Conservation (phyloP, 345 rosid genomes). For the Eucalyptus decipiens region DNA sequence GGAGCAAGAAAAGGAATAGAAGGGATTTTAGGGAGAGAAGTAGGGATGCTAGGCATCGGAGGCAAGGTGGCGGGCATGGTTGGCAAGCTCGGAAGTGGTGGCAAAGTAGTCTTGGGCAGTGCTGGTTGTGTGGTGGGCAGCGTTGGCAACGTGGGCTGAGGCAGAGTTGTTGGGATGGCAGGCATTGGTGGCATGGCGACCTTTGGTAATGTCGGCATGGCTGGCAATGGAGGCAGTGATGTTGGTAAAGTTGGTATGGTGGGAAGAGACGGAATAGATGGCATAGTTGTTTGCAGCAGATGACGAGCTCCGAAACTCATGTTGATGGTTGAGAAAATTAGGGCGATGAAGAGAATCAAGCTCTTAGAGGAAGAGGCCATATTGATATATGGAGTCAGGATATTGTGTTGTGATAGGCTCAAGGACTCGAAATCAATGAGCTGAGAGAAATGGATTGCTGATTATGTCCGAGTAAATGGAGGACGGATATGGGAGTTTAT, state of each 20-base stretch:
- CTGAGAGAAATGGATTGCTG: not conserved
- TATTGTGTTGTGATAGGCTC: not conserved
- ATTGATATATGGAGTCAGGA: not conserved
- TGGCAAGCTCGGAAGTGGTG: not conserved
- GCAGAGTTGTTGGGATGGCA: not conserved
- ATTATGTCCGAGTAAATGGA: not conserved
- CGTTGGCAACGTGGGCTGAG: not conserved
- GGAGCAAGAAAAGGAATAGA: not conserved
- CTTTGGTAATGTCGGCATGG: not conserved
- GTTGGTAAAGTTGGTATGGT: not conserved
- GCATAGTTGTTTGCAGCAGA: not conserved
- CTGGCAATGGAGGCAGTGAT: not conserved
- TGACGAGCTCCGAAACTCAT: slow-evolving; percentile 4
- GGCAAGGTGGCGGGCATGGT: not conserved
- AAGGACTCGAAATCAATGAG: not conserved
- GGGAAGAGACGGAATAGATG: not conserved
- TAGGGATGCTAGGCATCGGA: not conserved
- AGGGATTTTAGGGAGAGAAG: not conserved
- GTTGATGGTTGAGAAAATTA: not conserved
- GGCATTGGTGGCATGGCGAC: not conserved
- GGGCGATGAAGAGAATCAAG: not conserved
- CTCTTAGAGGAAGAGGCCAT: not conserved
- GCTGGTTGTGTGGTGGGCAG: not conserved
- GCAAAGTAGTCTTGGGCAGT: not conserved
- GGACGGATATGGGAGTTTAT: not conserved